These are phyloP conservation scores for Serendipita vermifera DNA, from an alignment of 768 basidiomycete genomes.

Conservation along the genomic window DNA sequence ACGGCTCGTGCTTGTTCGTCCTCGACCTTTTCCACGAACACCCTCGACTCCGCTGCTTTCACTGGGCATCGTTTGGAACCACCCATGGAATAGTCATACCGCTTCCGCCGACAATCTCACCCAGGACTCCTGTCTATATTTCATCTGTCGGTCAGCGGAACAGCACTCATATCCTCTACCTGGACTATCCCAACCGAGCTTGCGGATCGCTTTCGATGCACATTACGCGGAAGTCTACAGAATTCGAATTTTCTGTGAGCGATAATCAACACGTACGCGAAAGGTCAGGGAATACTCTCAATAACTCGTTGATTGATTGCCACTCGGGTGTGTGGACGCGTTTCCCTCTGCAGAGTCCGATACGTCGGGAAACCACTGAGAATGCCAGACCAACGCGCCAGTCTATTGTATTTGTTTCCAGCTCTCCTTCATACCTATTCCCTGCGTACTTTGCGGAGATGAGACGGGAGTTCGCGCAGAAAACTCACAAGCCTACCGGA, in stretches of 20 bases:
- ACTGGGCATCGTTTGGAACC: constrained; percentile 43
- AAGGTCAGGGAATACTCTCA: constrained; percentile 20
- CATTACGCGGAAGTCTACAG: constrained; percentile 43
- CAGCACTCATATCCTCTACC: constrained; percentile 31
- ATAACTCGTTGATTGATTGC: constrained; percentile 33
- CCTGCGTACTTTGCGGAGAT: neutral
- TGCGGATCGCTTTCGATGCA: constrained; percentile 35
- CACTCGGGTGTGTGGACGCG: neutral
- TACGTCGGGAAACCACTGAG: neutral
- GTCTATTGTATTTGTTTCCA: neutral
- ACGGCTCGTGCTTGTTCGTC: constrained; percentile 41
- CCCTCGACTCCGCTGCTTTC: constrained; percentile 32
- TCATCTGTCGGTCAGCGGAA: constrained; percentile 36
- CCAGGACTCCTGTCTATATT: constrained; percentile 20
- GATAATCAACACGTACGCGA: constrained; percentile 16
- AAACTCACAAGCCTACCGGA: neutral
- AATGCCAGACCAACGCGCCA: neutral
- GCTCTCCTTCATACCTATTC: neutral
- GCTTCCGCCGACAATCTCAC: neutral
- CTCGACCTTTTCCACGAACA: constrained; percentile 19
- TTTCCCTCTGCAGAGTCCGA: neutral
- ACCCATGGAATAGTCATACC: constrained; percentile 28
- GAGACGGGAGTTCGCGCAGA: neutral
- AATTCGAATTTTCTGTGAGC: too few species aligned
- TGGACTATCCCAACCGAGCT: constrained; percentile 25